Conservation (phyloP, 352 stramenopile species). For the Pythium rishiriense region DNA sequence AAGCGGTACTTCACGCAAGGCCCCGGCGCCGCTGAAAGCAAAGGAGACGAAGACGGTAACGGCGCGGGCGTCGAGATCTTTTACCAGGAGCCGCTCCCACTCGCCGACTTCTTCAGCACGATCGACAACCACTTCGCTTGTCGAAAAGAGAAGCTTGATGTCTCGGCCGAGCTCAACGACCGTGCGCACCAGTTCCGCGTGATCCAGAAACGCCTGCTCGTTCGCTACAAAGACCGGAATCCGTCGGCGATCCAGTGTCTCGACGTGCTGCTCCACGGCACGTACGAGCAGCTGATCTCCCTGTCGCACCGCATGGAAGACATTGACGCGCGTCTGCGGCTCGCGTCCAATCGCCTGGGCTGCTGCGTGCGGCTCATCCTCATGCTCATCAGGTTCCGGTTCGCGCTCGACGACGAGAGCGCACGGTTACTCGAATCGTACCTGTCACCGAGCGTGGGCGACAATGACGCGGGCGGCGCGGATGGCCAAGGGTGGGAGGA, state of each 20-base stretch:
- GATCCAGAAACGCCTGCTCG: conserved; percentile 89
- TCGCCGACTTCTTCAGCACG: conserved; percentile 84
- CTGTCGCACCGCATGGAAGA: conserved; percentile 74
- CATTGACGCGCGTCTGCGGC: conserved; percentile 49
- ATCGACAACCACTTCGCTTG: conserved; percentile 87
- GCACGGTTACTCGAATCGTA: conserved; percentile 59
- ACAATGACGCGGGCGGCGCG: conserved; percentile 42
- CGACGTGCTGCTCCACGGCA: conserved; percentile 85
- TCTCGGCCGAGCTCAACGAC: conserved; percentile 78
- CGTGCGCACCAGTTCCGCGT: conserved; percentile 86
- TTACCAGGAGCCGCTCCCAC: conserved; percentile 82
- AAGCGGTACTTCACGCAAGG: conserved; percentile 40
- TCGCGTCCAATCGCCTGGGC: conserved; percentile 60
- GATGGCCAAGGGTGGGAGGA: conserved; percentile 89
- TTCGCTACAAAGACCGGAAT: conserved; percentile 90
- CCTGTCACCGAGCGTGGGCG: conserved; percentile 62
- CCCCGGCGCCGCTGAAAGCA: conserved; percentile 24
- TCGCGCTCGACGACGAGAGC: conserved; percentile 69
- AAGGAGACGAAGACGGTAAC: conserved; percentile 19
- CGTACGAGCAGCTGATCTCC: conserved; percentile 80
- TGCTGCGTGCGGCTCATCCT: conserved; percentile 80
- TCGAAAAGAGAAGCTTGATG: conserved; percentile 61
- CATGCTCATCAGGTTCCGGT: conserved; percentile 83
- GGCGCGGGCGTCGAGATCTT: conserved; percentile 49
- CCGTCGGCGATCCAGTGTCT: conserved; percentile 76